These are phyloP conservation scores for Cupressus sempervirens DNA, from an alignment of 75 land plant species.

Conservation along the genomic window DNA sequence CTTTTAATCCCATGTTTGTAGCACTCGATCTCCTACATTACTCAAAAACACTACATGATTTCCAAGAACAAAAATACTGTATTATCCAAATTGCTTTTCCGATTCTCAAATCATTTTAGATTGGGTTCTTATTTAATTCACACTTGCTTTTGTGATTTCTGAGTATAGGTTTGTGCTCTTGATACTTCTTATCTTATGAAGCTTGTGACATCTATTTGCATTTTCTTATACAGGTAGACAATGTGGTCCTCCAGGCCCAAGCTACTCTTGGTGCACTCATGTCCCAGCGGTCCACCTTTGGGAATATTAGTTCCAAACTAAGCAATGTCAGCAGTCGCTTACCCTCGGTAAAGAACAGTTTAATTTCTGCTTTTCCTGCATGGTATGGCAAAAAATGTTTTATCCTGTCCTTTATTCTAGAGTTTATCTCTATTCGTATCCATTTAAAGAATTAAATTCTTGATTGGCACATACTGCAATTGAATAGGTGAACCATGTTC, in stretches of 20 bases:
- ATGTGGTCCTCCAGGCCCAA: conserved; percentile 88
- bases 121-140: neutral
- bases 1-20: neutral
- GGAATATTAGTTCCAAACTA: conserved; percentile 73
- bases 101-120: neutral
- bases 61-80: neutral
- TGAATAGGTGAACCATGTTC: conserved; percentile 69
- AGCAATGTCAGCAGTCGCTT: conserved; percentile 69
- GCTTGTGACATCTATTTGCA: neutral
- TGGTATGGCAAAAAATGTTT: neutral
- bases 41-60: neutral
- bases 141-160: neutral
- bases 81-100: neutral
- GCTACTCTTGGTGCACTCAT: conserved; percentile 78
- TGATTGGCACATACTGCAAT: conserved; percentile 7
- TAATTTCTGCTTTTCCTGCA: neutral
- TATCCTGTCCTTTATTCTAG: neutral
- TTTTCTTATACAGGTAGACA: conserved; percentile 57
- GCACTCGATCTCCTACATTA: neutral
- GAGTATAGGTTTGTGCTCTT: neutral
- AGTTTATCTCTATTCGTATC: neutral
- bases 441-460: neutral
- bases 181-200: neutral
- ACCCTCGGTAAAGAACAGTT: conserved; percentile 57
- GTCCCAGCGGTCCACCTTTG: conserved; percentile 80